Evolutionary conservation across 495 filamentous ascomycete genomes (phyloP).

Genomic region (Penicillium coffeae): DNA sequence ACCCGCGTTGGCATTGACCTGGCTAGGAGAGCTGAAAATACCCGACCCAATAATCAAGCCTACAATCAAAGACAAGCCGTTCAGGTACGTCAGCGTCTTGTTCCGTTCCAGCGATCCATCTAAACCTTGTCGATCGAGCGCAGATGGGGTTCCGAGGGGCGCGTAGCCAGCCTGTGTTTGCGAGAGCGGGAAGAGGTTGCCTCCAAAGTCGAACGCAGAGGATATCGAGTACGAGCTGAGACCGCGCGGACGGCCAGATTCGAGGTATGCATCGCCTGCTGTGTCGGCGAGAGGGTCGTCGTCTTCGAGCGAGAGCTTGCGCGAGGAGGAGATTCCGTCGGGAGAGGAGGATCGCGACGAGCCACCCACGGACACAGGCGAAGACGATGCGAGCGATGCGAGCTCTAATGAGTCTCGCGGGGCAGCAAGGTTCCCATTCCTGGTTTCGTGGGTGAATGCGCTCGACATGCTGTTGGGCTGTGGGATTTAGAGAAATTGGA

Average conservation of each 20-base stretch:
- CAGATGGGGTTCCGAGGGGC: constrained; percentile 68
- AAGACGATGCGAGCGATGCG: constrained; percentile 83
- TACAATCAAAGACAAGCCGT: constrained; percentile 84
- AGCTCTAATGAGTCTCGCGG: constrained; percentile 94
- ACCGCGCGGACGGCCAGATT: constrained; percentile 46
- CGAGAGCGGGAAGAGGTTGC: constrained; percentile 89
- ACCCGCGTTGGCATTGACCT: constrained; percentile 89
- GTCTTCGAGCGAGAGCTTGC: constrained; percentile 81
- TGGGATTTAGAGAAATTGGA: too few species aligned
- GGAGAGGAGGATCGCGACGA: constrained; percentile 71
- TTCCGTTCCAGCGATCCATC: constrained; percentile 78
- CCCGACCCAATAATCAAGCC: constrained; percentile 96
- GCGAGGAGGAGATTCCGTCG: constrained; percentile 84
- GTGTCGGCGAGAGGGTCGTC: constrained; percentile 71
- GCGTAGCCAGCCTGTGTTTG: constrained; percentile 79
- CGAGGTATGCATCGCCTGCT: constrained; percentile 43
- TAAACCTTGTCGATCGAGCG: constrained; percentile 43
- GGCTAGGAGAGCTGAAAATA: constrained; percentile 91
- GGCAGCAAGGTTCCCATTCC: constrained; percentile 27
- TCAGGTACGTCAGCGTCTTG: constrained; percentile 92
- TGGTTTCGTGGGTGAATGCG: constrained; percentile 25
- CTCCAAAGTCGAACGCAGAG: constrained; percentile 89
- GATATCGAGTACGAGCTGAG: constrained; percentile 79
- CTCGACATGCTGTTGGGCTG: constrained; percentile 41
- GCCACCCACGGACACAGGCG: constrained; percentile 46